Percentiles rank a stretch among this genome's conserved stretches.
Evolutionary conservation across 192 early-diverging fungal species (phyloP).

Genomic region (Podila verticillata): DNA sequence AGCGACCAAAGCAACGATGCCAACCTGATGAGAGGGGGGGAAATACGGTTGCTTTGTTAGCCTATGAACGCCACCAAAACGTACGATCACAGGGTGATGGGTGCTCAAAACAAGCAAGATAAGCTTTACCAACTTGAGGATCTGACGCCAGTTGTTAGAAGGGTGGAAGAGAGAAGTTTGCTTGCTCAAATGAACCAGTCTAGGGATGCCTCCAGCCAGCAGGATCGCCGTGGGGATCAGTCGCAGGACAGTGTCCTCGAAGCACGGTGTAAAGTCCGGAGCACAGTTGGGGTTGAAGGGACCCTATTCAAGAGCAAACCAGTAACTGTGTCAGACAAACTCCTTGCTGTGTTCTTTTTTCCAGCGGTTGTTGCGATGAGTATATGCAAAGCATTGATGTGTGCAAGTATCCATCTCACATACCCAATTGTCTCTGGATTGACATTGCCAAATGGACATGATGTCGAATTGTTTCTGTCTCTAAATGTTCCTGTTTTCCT

Average conservation of each 20-base stretch:
- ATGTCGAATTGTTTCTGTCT: background rate
- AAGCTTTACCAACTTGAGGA: conserved; percentile 20
- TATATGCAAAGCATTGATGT: no score
- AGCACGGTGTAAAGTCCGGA: conserved; percentile 53
- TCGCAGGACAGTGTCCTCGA: conserved; percentile 41
- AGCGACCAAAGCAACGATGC: conserved; percentile 12
- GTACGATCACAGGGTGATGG: background rate
- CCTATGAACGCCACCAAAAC: conserved; percentile 7
- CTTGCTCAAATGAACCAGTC: conserved; percentile 12
- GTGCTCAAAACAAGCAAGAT: background rate
- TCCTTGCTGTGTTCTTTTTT: background rate
- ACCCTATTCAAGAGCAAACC: conserved; percentile 24
- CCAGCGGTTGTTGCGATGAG: background rate
- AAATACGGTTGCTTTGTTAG: background rate
- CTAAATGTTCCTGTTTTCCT: background rate
- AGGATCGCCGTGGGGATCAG: conserved; percentile 24
- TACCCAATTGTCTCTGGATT: conserved; percentile 30
- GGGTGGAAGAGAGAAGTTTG: conserved; percentile 13
- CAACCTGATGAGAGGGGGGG: background rate
- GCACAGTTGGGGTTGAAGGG: conserved; percentile 46
- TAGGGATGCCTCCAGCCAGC: conserved; percentile 13
- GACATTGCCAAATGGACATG: conserved; percentile 50
- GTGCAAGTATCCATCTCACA: background rate
- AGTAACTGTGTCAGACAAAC: background rate
- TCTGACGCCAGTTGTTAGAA: conserved; percentile 24